phyloP scores from a whole-genome alignment of 768 basidiomycete species.

The Lactifluus echinatus region DNA sequence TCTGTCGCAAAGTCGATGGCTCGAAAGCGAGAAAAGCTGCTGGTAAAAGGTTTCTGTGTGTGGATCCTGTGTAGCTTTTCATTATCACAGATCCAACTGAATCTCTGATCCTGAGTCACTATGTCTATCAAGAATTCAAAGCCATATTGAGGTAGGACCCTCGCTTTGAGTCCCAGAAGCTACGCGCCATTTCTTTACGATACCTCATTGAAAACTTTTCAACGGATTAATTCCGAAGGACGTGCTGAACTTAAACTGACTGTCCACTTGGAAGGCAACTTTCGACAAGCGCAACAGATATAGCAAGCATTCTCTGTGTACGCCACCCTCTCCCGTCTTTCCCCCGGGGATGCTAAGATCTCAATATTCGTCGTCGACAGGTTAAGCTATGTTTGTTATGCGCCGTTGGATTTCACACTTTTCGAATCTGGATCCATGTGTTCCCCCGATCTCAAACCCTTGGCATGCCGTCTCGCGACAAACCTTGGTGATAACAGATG shows the following conservation, averaged over 20 bases:
- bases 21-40: not conserved
- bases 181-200: not conserved
- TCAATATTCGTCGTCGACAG: slow-evolving; percentile 44
- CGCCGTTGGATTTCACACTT: not conserved
- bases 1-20: not conserved
- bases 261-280: slow-evolving; percentile 1
- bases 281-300: slow-evolving; percentile 5
- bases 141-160: not conserved
- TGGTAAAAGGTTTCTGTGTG: not conserved
- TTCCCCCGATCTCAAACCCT: slow-evolving; percentile 33
- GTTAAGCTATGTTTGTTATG: slow-evolving; percentile 20
- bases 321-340: slow-evolving; percentile 21
- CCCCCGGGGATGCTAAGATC: not conserved
- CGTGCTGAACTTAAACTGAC: not conserved
- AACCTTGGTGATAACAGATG: slow-evolving; percentile 35
- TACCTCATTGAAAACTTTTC: not conserved
- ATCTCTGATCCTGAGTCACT: slow-evolving; percentile 6
- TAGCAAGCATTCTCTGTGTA: slow-evolving; percentile 55
- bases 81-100: not conserved
- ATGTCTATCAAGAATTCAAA: not conserved
- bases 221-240: not conserved
- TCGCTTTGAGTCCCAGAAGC: not conserved
- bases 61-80: not conserved
- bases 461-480: slow-evolving; percentile 34
- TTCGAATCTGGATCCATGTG: slow-evolving; percentile 46